Evolutionary conservation across 202 grass and related monocot genomes (phyloP).

Genomic region (Bolboschoenoplectus hybrid): DNA sequence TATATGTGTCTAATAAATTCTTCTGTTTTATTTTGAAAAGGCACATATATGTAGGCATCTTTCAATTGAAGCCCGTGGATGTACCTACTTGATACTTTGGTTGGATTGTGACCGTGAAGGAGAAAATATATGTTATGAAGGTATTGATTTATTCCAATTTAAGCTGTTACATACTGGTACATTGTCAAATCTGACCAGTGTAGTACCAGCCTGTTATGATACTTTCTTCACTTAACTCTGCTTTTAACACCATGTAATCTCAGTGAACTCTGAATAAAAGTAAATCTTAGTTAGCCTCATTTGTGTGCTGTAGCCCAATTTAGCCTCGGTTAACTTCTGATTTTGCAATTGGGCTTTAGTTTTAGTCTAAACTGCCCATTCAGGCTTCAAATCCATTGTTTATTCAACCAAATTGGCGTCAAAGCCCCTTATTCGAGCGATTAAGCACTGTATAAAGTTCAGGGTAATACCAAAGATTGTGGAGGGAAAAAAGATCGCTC

Average conservation of each 20-base stretch:
- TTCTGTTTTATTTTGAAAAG: slow-evolving; percentile 47
- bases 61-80: slow-evolving; percentile 84
- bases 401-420: neutral
- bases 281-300: neutral
- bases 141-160: slow-evolving; percentile 40
- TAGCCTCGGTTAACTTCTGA: neutral
- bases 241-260: neutral
- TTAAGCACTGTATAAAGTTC: slow-evolving; percentile 17
- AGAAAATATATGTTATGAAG: slow-evolving; percentile 99
- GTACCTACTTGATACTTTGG: slow-evolving; percentile 82
- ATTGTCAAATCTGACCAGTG: neutral
- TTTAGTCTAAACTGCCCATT: neutral
- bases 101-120: slow-evolving; percentile 97
- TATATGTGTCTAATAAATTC: slow-evolving; percentile 19
- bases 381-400: neutral
- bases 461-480: neutral
- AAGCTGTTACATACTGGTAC: neutral
- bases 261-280: neutral
- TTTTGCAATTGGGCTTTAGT: slow-evolving; percentile 5
- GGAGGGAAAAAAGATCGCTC: neutral
- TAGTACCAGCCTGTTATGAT: neutral
- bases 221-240: neutral
- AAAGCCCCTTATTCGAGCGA: neutral
- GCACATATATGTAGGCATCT: slow-evolving; percentile 94
- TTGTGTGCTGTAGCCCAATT: neutral